Evolutionary conservation across 768 basidiomycete species (phyloP).

Genomic region (Sarcodon aspratus): DNA sequence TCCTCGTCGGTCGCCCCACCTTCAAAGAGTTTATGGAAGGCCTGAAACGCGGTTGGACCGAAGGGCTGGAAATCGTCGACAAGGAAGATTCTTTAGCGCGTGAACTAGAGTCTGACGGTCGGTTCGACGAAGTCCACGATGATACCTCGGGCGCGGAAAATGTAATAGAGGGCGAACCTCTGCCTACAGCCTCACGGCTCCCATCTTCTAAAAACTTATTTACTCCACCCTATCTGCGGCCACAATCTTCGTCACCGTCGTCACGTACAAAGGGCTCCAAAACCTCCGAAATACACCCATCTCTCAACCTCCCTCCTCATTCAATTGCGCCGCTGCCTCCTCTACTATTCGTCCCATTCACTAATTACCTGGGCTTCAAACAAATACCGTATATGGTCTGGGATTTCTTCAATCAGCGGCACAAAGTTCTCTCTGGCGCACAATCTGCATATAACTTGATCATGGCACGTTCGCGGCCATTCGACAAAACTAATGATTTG

Average conservation of each 20-base stretch:
- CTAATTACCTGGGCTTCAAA: conserved; percentile 67
- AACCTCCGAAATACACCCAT: conserved; percentile 11
- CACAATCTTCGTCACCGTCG: conserved; percentile 10
- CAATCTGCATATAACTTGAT: conserved; percentile 75
- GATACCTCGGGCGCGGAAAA: conserved; percentile 10
- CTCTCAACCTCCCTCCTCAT: conserved; percentile 37
- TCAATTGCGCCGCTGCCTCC: conserved; percentile 68
- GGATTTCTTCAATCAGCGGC: conserved; percentile 86
- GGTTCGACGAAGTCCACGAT: conserved; percentile 54
- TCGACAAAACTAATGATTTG: conserved; percentile 42
- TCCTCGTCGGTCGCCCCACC: conserved; percentile 81
- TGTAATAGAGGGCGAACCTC: conserved; percentile 22
- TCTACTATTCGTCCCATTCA: conserved; percentile 64
- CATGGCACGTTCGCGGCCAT: conserved; percentile 46
- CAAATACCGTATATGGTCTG: conserved; percentile 85
- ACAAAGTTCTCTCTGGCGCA: conserved; percentile 69
- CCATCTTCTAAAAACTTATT: conserved; percentile 18
- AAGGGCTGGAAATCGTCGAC: conserved; percentile 55
- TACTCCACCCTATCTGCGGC: conserved; percentile 15
- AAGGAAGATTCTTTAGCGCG: conserved; percentile 59
- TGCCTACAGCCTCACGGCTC: conserved; percentile 29
- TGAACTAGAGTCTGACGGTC: conserved; percentile 58
- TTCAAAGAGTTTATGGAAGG: conserved; percentile 95
- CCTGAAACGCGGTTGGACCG: conserved; percentile 75
- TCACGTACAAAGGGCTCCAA: conserved; percentile 4